These are phyloP conservation scores for Persicaria maculosa DNA, from an alignment of 148 eudicot genomes.

Conservation along the genomic window DNA sequence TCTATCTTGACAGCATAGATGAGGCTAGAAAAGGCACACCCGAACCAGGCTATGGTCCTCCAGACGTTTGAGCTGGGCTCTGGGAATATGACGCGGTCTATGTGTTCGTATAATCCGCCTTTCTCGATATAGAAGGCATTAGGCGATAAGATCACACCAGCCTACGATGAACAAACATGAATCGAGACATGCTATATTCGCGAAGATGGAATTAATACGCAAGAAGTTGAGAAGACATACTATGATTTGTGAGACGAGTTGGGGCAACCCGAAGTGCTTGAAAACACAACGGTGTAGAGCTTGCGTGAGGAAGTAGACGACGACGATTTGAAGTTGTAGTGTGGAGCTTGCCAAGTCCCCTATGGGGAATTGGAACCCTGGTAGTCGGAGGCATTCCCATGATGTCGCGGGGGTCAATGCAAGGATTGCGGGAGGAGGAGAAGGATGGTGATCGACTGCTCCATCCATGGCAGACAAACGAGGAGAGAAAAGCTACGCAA, in stretches of 20 bases:
- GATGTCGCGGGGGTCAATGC: not conserved
- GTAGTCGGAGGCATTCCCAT: not conserved
- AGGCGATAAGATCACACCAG: not conserved
- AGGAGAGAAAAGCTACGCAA: not conserved
- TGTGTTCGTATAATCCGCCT: not conserved
- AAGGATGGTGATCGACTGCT: not conserved
- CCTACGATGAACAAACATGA: not conserved
- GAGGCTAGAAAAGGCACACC: not conserved
- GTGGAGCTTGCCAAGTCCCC: not conserved
- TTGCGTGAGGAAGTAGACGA: constrained; percentile 9
- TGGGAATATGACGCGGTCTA: not conserved
- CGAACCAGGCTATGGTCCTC: not conserved
- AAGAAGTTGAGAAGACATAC: not conserved
- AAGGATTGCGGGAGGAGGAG: too few relatives aligned
- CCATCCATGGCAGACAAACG: not conserved
- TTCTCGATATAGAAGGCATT: not conserved
- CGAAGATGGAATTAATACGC: too few relatives aligned
- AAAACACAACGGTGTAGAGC: not conserved
- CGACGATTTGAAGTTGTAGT: not conserved
- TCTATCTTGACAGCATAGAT: constrained; percentile 3
- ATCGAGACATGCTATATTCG: too few relatives aligned
- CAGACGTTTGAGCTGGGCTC: not conserved
- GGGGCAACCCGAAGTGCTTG: not conserved
- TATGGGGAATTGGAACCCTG: not conserved
- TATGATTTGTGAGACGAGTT: constrained; percentile 3